Base-by-base conservation (phyloP, 768 basidiomycete species). In the Xerocomus potaroensis region DNA sequence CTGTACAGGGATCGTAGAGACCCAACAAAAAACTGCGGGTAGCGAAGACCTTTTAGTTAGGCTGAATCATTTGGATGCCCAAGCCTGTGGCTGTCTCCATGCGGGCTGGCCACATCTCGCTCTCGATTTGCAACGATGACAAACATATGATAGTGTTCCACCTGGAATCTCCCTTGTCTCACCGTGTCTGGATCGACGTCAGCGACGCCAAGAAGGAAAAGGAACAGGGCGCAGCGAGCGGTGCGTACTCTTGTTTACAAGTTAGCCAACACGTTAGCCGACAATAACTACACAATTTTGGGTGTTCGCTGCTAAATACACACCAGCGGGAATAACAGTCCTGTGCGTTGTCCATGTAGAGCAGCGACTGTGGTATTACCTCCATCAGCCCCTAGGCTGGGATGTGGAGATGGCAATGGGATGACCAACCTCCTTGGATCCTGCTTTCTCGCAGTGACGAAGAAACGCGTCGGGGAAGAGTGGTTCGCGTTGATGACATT, bases 261-360 rank as follows among this genome's bases (percentile, higher is more conserved):
- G 63, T 65, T 32, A 61, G 32, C 62, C 62, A 54, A 7, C 63
- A 65, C 18, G 63, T 65, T 32, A 61, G 32, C 62, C 62, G 53
- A 22, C 63, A 65, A 33, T 52, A 53, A 30, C 35, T 50, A 35
- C 63, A 65, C 6, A 36, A 18, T 16, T 47, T 57, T 0, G 63
- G 50, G 23, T 65, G 63, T 32, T 65, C 63, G 22, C 51, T 60
- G 54, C 64, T 65, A n/a, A 56, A 62, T 18, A 58, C 19, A 27
- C 63, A 65, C 45, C 53, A 43, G 21, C 62, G 62, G 18, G 64
- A 66, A 33, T 58, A 65, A 18, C 63, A 65, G 12, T 65, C 63
- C 46, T 65, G 63, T 0, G 62, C 60, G 2, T 60, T 51, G 40
- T 64, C 64, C 58, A 64, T 66, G 45, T 66, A 65, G 21, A 35